A percentile compares a stretch with the other conserved stretches of the same genome.
Evolutionary conservation across 2,329 filamentous ascomycete genomes (phyloP).

Genomic region (Gremmenia infestans): DNA sequence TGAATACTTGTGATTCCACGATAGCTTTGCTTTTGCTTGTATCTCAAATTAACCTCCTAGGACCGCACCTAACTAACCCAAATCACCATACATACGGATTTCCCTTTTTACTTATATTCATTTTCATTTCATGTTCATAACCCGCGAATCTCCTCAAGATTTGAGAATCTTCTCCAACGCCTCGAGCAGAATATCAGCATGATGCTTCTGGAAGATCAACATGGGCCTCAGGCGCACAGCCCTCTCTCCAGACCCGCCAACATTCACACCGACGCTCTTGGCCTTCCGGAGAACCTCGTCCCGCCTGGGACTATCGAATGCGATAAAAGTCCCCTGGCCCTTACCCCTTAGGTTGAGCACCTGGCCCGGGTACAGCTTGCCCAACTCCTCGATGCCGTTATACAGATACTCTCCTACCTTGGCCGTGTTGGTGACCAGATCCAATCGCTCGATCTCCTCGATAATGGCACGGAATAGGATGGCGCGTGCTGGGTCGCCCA

Average conservation of each 20-base stretch:
- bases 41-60: no score
- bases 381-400: slow-evolving; percentile 56
- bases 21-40: no score
- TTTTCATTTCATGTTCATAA: not conserved
- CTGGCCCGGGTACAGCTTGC: slow-evolving; percentile 61
- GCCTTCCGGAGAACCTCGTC: slow-evolving; percentile 66
- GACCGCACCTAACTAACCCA: not conserved
- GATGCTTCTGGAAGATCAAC: slow-evolving; percentile 82
- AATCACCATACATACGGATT: not conserved
- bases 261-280: slow-evolving; percentile 69
- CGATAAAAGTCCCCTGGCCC: slow-evolving; percentile 73
- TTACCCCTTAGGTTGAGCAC: slow-evolving; percentile 72
- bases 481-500: slow-evolving; percentile 74
- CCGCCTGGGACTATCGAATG: slow-evolving; percentile 67
- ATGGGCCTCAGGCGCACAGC: slow-evolving; percentile 73
- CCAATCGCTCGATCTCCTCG: slow-evolving; percentile 64
- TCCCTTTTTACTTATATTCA: no score
- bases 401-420: slow-evolving; percentile 63
- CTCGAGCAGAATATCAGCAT: slow-evolving; percentile 80
- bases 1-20: no score
- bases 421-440: slow-evolving; percentile 62
- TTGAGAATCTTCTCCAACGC: slow-evolving; percentile 56
- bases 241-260: slow-evolving; percentile 66
- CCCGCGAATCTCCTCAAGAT: slow-evolving; percentile 13
- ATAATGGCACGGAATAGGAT: slow-evolving; percentile 75